A percentile compares a stretch with the other conserved stretches of the same genome.
phyloP scores from a whole-genome alignment of 2,329 filamentous ascomycete species.

The Penicillium sp. region DNA sequence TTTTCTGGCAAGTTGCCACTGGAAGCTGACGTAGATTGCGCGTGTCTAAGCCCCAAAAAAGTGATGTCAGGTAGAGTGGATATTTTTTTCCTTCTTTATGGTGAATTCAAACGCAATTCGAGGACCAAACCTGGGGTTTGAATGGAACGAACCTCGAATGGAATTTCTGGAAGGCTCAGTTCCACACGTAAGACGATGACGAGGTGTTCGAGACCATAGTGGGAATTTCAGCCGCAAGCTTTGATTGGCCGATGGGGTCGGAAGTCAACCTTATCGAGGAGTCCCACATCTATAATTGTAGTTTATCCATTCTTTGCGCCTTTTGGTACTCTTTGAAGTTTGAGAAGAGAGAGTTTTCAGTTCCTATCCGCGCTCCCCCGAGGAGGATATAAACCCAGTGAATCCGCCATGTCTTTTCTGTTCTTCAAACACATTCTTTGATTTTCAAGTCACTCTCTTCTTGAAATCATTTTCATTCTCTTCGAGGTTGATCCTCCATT shows the following conservation, averaged over 20 bases:
- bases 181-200: constrained; percentile 4
- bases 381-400: neutral
- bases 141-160: neutral
- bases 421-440: constrained; percentile 13
- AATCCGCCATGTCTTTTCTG: neutral
- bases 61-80: neutral
- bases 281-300: constrained; percentile 8
- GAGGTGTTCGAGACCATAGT: constrained; percentile 8
- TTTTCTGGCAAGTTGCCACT: constrained; percentile 2
- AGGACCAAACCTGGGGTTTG: neutral
- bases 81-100: neutral
- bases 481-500: constrained; percentile 10
- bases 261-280: constrained; percentile 8
- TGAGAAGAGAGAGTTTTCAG: neutral
- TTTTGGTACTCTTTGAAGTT: constrained; percentile 1
- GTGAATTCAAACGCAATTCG: neutral
- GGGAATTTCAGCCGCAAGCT: constrained; percentile 2
- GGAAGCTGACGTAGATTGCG: constrained; percentile 1
- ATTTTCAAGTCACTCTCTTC: constrained; percentile 14
- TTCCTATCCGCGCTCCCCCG: constrained; percentile 5
- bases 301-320: constrained; percentile 5
- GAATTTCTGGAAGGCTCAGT: constrained; percentile 5
- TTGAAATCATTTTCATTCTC: constrained; percentile 8
- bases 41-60: neutral
- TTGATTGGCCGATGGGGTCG: neutral